These are phyloP conservation scores for Fistulinella cinereoalba DNA, from an alignment of 1,284 basidiomycete genomes.

Conservation along the genomic window DNA sequence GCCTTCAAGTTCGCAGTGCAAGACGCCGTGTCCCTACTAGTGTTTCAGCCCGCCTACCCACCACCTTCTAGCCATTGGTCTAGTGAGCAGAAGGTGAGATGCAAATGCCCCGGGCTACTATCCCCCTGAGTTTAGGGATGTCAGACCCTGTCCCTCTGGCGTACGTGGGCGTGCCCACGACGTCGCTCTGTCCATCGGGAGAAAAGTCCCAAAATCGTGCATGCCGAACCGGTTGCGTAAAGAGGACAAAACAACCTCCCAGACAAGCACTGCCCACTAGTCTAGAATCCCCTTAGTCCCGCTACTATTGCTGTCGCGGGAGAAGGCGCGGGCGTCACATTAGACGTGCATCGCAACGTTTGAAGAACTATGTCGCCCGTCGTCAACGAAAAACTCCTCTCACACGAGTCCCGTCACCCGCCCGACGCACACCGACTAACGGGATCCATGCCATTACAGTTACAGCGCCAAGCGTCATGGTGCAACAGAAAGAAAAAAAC, in stretches of 20 bases:
- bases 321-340: neutral
- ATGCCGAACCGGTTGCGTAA: neutral
- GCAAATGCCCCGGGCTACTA: no score
- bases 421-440: neutral
- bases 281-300: neutral
- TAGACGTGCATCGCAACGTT: no score
- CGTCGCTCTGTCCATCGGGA: neutral
- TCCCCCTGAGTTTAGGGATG: no score
- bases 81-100: no score
- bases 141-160: neutral
- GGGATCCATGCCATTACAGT: neutral
- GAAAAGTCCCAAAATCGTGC: neutral
- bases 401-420: neutral
- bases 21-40: no score
- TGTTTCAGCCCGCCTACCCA: no score
- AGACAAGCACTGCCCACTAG: slow-evolving; percentile 10
- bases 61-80: no score
- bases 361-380: no score
- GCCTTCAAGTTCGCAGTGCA: no score
- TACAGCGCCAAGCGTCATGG: neutral
- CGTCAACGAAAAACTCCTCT: no score
- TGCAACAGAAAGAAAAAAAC: neutral
- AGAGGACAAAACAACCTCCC: neutral
- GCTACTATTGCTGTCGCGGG: neutral
- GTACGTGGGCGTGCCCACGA: neutral